phyloP scores from a whole-genome alignment of 2,329 filamentous ascomycete genomes.

The Penicillium sclerotigenum region DNA sequence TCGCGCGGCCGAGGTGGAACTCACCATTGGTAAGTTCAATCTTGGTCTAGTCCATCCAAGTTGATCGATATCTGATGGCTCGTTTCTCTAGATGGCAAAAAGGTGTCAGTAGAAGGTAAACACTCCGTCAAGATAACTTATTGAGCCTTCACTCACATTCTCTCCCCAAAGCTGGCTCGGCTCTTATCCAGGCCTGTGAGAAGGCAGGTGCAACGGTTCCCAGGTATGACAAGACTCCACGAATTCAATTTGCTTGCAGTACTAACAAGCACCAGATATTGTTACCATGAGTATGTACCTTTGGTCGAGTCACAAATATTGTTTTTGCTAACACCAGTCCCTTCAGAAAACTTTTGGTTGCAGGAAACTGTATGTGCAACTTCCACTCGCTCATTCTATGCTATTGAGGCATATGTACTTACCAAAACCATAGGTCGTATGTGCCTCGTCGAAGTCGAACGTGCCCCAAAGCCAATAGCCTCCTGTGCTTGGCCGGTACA shows the following conservation, averaged over 20 bases:
- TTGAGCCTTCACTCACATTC: constrained; percentile 25
- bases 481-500: constrained; percentile 99
- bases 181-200: constrained; percentile 98
- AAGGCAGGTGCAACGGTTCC: constrained; percentile 90
- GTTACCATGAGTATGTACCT: constrained; percentile 83
- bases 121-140: neutral
- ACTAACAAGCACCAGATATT: constrained; percentile 66
- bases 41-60: constrained; percentile 55
- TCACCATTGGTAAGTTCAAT: constrained; percentile 75
- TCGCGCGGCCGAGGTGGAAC: constrained; percentile 87
- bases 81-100: constrained; percentile 75
- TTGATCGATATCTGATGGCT: constrained; percentile 41
- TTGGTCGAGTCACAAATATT: constrained; percentile 16
- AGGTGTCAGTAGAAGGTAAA: constrained; percentile 93
- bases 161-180: constrained; percentile 71
- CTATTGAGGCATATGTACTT: neutral
- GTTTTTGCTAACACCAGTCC: constrained; percentile 24
- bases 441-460: constrained; percentile 98
- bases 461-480: constrained; percentile 91
- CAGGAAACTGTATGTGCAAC: constrained; percentile 72
- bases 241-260: constrained; percentile 5
- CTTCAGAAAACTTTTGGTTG: constrained; percentile 90
- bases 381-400: neutral
- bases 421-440: constrained; percentile 61
- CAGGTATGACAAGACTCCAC: constrained; percentile 54